Conservation (phyloP, 805 yeast genomes). For the Clavispora fructus region DNA sequence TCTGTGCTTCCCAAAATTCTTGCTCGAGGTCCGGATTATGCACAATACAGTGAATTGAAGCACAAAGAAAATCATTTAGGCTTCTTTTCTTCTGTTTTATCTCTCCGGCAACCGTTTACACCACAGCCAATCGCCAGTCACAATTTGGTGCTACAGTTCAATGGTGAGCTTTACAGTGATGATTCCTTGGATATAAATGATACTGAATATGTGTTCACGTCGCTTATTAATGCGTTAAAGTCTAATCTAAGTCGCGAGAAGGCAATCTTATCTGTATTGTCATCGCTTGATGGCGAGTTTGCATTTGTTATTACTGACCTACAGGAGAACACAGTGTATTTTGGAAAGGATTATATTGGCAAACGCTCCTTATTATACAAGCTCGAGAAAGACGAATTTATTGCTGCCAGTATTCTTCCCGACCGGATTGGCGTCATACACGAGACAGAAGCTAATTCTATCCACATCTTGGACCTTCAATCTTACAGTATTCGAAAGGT, state of each 20-base stretch:
- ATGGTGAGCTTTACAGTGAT: constrained; percentile 81
- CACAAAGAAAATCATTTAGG: constrained; percentile 18
- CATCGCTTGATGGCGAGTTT: constrained; percentile 70
- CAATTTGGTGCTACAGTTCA: constrained; percentile 57
- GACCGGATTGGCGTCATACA: background rate
- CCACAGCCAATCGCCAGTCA: constrained; percentile 55
- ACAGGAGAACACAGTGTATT: constrained; percentile 42
- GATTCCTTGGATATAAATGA: constrained; percentile 56
- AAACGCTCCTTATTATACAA: constrained; percentile 64
- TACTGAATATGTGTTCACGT: constrained; percentile 46
- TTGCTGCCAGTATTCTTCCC: background rate
- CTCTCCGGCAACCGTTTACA: constrained; percentile 74
- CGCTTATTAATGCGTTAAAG: constrained; percentile 21
- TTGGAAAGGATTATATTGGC: constrained; percentile 83
- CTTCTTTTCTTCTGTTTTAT: constrained; percentile 66
- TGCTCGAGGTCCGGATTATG: constrained; percentile 62
- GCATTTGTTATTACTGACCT: constrained; percentile 57
- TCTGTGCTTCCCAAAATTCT: constrained; percentile 23
- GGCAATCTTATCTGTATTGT: constrained; percentile 40
- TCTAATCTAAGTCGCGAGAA: constrained; percentile 6
- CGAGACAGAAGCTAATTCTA: constrained; percentile 29
- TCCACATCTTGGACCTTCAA: constrained; percentile 40
- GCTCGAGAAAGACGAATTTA: background rate
- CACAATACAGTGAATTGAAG: constrained; percentile 14
- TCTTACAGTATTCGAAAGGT: constrained; percentile 1